Base-by-base conservation (phyloP, 345 rosid genomes). In the Cardamine occulta region DNA sequence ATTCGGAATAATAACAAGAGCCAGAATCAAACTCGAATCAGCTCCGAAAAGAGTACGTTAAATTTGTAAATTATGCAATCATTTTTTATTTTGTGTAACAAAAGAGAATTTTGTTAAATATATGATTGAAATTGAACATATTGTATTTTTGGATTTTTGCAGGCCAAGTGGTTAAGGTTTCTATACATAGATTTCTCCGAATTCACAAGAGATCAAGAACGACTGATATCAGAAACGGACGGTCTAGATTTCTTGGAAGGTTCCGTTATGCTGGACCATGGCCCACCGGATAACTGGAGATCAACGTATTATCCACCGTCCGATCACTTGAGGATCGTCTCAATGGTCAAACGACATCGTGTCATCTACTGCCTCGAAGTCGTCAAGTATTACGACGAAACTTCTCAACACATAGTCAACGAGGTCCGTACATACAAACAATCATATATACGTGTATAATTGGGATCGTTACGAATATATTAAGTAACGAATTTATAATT, bases 101-200 rank as follows among this genome's bases (percentile, higher is more conserved):
- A 45, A 21, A 0, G 0, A 57, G 32, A 6, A 1, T 48, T 6
- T 5, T 7, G 28, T 52, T 1, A 63, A 54, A 12, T 35, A 40
- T 42, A 8, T 54, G 10, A 6, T 8, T 60, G 18, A 68, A 52
- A 4, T 8, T 60, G 18, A 68, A 52, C 67, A 58, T 45, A 49
- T 57, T 58, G 8, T 28, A 1, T 26, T 7, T 63, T 63, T 60
- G 18, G 6, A 12, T 37, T 14, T 5, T 21, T 66, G 7, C 55
- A 91, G 96, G 90, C 73, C 28, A 88, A 88, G 56, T 91, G 96
- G 96, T 78, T 86, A n/a, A 74, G 93, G 67, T 81, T 88, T 87
- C 82, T 91, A 47, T 91, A 91, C 82, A 75, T 24, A 71, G 85
- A 87, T 74, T 88, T 91, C 81, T 77, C 86, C 1, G 77, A 77